These are phyloP conservation scores for Tuber melanosporum DNA, from an alignment of 495 filamentous ascomycete species.

Conservation along the genomic window DNA sequence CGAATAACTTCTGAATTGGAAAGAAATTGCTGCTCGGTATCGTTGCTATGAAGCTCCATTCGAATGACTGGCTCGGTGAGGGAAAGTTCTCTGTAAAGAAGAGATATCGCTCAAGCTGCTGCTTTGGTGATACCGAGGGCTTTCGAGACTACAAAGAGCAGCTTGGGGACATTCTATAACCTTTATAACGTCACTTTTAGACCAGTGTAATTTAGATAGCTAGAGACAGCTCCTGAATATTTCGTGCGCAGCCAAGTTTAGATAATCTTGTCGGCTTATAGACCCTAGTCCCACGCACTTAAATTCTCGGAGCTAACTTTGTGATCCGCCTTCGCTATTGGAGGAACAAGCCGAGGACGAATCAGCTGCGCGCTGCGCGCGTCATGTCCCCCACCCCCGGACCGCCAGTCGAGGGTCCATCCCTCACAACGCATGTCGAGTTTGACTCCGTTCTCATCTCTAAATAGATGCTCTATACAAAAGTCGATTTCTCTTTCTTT, in stretches of 20 bases:
- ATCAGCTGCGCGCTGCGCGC: neutral
- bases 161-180: neutral
- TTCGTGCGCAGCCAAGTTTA: neutral
- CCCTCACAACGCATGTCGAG: neutral
- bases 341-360: neutral
- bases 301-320: neutral
- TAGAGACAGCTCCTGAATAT: neutral
- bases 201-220: neutral
- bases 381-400: neutral
- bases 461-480: neutral
- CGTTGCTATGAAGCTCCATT: neutral
- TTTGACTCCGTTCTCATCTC: neutral
- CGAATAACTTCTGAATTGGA: neutral
- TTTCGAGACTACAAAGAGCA: neutral
- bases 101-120: neutral
- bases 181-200: neutral
- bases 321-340: neutral
- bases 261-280: neutral
- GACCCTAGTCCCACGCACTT: neutral
- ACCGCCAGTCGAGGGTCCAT: neutral
- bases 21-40: neutral
- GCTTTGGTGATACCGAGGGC: neutral
- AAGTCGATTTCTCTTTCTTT: neutral
- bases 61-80: neutral
- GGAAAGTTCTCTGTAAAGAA: neutral